Conservation (phyloP, 106 monocot species). For the Dendrobium officinale region DNA sequence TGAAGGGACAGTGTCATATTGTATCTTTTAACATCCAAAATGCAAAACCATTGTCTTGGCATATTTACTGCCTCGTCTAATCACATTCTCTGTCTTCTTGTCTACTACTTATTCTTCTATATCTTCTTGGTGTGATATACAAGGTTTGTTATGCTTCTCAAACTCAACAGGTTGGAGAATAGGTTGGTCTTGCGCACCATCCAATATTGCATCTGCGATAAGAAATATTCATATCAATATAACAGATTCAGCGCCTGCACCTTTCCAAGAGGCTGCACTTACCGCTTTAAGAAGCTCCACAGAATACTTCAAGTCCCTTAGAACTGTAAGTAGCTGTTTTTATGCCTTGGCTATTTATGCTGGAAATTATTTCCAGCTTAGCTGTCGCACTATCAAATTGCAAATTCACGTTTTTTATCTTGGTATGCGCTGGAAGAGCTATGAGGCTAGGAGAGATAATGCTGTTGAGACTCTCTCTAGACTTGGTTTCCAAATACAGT, state of each 20-base stretch:
- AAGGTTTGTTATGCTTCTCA: no score
- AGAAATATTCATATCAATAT: constrained; percentile 74
- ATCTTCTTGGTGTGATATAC: no score
- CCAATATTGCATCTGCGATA: constrained; percentile 69
- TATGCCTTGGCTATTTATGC: no score
- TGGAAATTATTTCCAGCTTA: not conserved
- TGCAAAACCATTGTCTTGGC: no score
- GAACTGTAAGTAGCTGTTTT: constrained; percentile 30
- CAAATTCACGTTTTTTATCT: not conserved
- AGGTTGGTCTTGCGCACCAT: constrained; percentile 81
- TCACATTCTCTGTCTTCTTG: no score
- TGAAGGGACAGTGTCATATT: no score
- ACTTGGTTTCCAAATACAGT: constrained; percentile 52
- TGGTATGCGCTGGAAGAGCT: constrained; percentile 36
- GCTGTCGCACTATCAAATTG: not conserved
- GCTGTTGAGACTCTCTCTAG: constrained; percentile 31
- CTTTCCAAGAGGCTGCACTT: constrained; percentile 93
- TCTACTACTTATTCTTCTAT: no score
- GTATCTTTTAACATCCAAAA: no score
- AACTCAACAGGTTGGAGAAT: constrained; percentile 73
- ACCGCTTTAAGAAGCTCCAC: constrained; percentile 51
- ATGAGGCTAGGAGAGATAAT: constrained; percentile 66
- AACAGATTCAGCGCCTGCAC: constrained; percentile 91
- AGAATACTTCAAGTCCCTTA: constrained; percentile 46
- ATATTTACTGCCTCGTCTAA: no score